A percentile compares a stretch with the other conserved stretches of the same genome.
Conservation (phyloP, 306 rosid species). For the Comarum palustre region DNA sequence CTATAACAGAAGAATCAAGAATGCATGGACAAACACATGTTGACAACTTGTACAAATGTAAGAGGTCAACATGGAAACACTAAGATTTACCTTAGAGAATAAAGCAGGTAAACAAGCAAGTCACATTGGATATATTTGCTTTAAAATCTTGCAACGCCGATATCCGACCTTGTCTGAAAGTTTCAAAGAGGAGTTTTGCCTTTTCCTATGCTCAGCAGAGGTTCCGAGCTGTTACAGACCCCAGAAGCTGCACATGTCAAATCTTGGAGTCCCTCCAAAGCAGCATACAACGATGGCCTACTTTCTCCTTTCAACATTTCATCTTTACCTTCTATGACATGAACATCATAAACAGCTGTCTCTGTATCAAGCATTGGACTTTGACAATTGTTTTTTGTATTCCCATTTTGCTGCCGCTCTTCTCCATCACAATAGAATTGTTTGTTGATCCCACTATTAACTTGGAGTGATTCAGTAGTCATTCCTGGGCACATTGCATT, state of each 20-base stretch:
- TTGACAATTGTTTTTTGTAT: conserved; percentile 19
- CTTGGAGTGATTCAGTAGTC: conserved; percentile 23
- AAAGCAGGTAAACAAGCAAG: conserved; percentile 43
- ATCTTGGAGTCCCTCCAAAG: conserved; percentile 28
- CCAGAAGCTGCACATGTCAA: conserved; percentile 27
- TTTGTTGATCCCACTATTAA: conserved; percentile 18
- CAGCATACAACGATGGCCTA: conserved; percentile 23
- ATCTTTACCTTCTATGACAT: conserved; percentile 57
- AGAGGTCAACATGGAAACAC: conserved; percentile 8
- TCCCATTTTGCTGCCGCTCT: conserved; percentile 27
- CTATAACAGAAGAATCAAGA: conserved; percentile 19
- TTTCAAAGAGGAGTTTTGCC: conserved; percentile 35
- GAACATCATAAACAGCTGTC: conserved; percentile 54
- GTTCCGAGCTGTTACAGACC: conserved; percentile 15
- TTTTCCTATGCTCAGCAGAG: conserved; percentile 35
- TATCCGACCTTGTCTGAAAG: conserved; percentile 41
- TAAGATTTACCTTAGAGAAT: conserved; percentile 40
- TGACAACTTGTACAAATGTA: neutral
- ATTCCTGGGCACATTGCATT: conserved; percentile 19
- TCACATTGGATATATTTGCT: conserved; percentile 29
- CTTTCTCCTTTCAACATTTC: conserved; percentile 33
- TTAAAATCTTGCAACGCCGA: conserved; percentile 33
- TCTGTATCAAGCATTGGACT: conserved; percentile 43
- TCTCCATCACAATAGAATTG: conserved; percentile 23
- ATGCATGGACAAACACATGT: conserved; percentile 12